Base-by-base conservation (phyloP, 495 filamentous ascomycete species). In the Podospora anserina region DNA sequence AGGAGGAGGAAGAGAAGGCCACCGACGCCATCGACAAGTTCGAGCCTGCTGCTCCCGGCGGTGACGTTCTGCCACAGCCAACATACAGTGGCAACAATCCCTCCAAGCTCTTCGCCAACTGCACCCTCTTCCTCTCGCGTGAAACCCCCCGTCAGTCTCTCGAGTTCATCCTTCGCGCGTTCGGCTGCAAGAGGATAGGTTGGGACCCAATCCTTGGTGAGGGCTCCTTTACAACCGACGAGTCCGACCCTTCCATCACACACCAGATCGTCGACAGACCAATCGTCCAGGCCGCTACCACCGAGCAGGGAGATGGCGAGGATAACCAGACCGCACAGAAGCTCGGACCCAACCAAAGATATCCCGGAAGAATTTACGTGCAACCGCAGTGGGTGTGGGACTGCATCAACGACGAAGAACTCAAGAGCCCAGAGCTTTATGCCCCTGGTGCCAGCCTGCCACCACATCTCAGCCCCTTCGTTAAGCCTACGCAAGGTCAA, bases 381-480 rank as follows among this genome's bases (percentile, higher is more conserved):
- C 95, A 99, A 80, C 95, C 95, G 23, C 95, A 99, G 76, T 99
- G 96, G 93, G 87, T 99, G 16, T 99, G 95, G 95, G 95, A 99
- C 70, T 92, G 91, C 75, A 81, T 97, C 71, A 99, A 99, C 78
- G 88, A 91, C 28, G 92, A 92, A 55, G 91, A 92, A 78, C 80
- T 99, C 53, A 89, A 97, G 70, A 85, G 91, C 53, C 89, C 94
- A 15, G 92, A 97, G 76, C 82, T 95, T 2, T 99, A 99, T 70
- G 92, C 88, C 3, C 94, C 96, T 4, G 96, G 95, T 20, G 90
- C 93, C 16, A 88, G 89, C 68, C 83, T 99, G 39, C 95, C 95
- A 18, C 93, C 95, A 4, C 95, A 99, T 84, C 78, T 99, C 67
- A 97, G 94, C 76, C 95, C 95, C 39, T 99, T 96, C 88, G 93